phyloP scores from a whole-genome alignment of 495 filamentous ascomycete genomes.

The Daldinia vernicosa region DNA sequence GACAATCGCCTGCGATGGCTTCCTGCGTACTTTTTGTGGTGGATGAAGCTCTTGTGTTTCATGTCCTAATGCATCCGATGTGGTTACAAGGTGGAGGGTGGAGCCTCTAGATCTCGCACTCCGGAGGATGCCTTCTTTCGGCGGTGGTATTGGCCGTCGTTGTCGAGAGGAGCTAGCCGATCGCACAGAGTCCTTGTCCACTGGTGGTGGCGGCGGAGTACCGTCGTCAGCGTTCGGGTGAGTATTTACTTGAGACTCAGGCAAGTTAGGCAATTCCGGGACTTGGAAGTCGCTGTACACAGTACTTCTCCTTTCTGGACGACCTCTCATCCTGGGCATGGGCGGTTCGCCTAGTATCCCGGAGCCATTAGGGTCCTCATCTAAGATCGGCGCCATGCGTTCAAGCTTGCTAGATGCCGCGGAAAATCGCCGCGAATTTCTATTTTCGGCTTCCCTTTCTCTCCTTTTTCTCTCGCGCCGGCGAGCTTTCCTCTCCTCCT shows the following conservation, averaged over 20 bases:
- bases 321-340: slow-evolving; percentile 66
- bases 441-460: slow-evolving; percentile 82
- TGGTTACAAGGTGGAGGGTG: slow-evolving; percentile 81
- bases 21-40: slow-evolving; percentile 55
- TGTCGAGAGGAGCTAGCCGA: slow-evolving; percentile 74
- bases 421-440: slow-evolving; percentile 81
- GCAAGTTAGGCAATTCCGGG: slow-evolving; percentile 77
- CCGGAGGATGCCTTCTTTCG: slow-evolving; percentile 75
- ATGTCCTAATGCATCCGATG: slow-evolving; percentile 55
- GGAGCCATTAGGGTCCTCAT: slow-evolving; percentile 60
- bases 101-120: slow-evolving; percentile 75
- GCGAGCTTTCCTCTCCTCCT: slow-evolving; percentile 89
- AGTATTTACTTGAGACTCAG: slow-evolving; percentile 62
- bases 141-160: slow-evolving; percentile 78
- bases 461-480: slow-evolving; percentile 85
- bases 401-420: slow-evolving; percentile 86
- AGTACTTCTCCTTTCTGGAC: slow-evolving; percentile 61
- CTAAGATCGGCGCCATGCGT: slow-evolving; percentile 74
- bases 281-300: slow-evolving; percentile 59
- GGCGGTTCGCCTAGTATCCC: slow-evolving; percentile 55
- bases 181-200: slow-evolving; percentile 80
- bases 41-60: slow-evolving; percentile 40
- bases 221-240: slow-evolving; percentile 52
- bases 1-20: slow-evolving; percentile 59
- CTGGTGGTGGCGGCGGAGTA: slow-evolving; percentile 68